Evolutionary conservation across 2,329 filamentous ascomycete species (phyloP), one percentile per base, ranked within the genome.

Genomic region (Calonectria leucothoes): DNA sequence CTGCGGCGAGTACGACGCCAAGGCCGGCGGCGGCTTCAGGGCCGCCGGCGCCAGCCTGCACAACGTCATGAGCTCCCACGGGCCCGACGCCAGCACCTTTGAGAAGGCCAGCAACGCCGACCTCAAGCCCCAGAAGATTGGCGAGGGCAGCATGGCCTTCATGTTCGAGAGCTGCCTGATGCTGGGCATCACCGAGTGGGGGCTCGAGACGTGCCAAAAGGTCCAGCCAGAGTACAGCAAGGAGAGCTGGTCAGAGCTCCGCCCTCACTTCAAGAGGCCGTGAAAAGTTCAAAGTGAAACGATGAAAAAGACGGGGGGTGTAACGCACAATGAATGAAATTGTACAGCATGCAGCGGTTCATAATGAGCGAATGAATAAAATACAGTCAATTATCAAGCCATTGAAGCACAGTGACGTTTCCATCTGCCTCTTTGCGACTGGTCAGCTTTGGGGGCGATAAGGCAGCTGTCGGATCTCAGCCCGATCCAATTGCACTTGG

Each of bases 151-250:
- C 79, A 92, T 91, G 80, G 91, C 91, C 0, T 93, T 93, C 78
- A 93, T 93, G 91, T 93, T 93, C 78, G 91, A 93, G 87, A 93
- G 90, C 77, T 91, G 88, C 70, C 80, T 93, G 66, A 93, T 94
- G 91, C 87, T 94, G 4, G 93, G 93, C 0, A 92, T 94, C 25
- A 93, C 93, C 2, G 91, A 93, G 67, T 95, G 93, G 93, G 93
- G 92, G 0, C 83, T 91, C 69, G 83, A 85, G 77, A 88, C 90
- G 72, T 97, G 89, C 71, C 82, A 84, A 74, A 90, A 90, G 82
- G 87, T 90, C 17, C 90, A 91, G 86, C 86, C 91, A 70, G 90
- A 90, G 72, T 97, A 97, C 80, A 95, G 91, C 81, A 89, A 91
- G 55, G 93, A 96, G 85, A 95, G 93, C 81, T 97, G 95, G 94